Conservation (phyloP, 116 monocot species). For the Cymodocea nodosa region DNA sequence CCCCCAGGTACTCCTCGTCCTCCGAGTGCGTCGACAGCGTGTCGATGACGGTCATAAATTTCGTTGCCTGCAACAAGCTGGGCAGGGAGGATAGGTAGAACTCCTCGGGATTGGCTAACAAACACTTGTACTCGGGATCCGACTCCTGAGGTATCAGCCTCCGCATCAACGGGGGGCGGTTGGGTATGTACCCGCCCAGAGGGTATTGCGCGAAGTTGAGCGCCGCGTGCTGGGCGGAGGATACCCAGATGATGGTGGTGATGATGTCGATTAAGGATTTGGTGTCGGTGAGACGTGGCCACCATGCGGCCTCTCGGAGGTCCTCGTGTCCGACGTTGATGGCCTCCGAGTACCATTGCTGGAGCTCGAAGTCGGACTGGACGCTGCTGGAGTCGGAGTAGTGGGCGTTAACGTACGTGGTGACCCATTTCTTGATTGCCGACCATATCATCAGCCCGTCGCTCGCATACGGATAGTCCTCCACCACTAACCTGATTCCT, state of each 20-base stretch:
- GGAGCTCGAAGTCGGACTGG: conserved; percentile 37
- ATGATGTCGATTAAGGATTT: conserved; percentile 28
- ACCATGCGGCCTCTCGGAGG: conserved; percentile 58
- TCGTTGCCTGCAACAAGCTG: conserved; percentile 35
- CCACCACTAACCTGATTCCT: conserved; percentile 36
- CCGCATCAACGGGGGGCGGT: conserved; percentile 50
- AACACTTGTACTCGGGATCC: conserved; percentile 22
- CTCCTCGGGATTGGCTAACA: conserved; percentile 31
- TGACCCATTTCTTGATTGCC: conserved; percentile 55
- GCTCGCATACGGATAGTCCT: conserved; percentile 72
- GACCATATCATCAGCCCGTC: conserved; percentile 79
- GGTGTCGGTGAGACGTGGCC: conserved; percentile 36
- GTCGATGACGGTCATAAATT: conserved; percentile 39
- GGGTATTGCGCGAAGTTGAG: conserved; percentile 87
- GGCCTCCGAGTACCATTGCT: conserved; percentile 59
- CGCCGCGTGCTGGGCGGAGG: conserved; percentile 75
- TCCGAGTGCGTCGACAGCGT: conserved; percentile 63
- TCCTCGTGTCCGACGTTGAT: conserved; percentile 63
- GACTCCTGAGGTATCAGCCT: conserved; percentile 38
- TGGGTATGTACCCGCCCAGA: conserved; percentile 58
- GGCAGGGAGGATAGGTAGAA: conserved; percentile 40
- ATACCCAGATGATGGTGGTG: conserved; percentile 66
- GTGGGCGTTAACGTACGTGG: conserved; percentile 22
- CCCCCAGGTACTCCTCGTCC: conserved; percentile 63
- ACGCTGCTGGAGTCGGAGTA: conserved; percentile 19